Evolutionary conservation across 306 rosid species (phyloP).

Genomic region (Quillaja saponaria): DNA sequence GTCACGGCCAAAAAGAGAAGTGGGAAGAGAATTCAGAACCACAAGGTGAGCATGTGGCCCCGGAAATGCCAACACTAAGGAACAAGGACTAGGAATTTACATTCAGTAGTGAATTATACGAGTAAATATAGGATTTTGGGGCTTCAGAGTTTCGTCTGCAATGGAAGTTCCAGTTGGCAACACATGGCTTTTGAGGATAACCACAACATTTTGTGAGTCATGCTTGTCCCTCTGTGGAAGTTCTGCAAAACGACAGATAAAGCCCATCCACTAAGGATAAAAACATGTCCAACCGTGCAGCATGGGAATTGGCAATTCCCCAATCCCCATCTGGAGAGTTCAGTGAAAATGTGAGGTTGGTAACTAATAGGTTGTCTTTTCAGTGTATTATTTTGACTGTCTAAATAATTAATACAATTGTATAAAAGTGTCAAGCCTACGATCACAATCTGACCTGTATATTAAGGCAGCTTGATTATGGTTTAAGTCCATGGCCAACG

Average conservation of each 20-base stretch:
- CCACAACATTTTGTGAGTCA: conserved; percentile 10
- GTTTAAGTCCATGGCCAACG: no score
- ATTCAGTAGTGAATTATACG: background rate
- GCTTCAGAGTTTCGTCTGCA: background rate
- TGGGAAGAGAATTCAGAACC: conserved; percentile 44
- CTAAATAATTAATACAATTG: no score
- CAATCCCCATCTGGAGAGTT: no score
- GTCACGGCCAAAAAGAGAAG: conserved; percentile 7
- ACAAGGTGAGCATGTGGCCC: conserved; percentile 64
- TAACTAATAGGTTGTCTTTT: no score
- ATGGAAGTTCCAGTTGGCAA: background rate
- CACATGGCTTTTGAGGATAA: background rate
- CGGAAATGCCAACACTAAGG: conserved; percentile 46
- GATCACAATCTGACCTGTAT: no score
- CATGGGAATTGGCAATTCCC: no score
- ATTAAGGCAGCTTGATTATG: no score
- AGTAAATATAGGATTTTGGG: background rate
- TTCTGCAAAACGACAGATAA: background rate
- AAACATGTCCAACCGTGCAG: background rate
- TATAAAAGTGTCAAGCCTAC: no score
- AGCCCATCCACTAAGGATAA: background rate
- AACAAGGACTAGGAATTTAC: conserved; percentile 22
- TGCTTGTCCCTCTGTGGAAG: background rate
- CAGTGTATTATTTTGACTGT: no score
- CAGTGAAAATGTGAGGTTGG: no score